These are phyloP conservation scores for Gossypium australe DNA, from an alignment of 345 rosid species.

Conservation along the genomic window DNA sequence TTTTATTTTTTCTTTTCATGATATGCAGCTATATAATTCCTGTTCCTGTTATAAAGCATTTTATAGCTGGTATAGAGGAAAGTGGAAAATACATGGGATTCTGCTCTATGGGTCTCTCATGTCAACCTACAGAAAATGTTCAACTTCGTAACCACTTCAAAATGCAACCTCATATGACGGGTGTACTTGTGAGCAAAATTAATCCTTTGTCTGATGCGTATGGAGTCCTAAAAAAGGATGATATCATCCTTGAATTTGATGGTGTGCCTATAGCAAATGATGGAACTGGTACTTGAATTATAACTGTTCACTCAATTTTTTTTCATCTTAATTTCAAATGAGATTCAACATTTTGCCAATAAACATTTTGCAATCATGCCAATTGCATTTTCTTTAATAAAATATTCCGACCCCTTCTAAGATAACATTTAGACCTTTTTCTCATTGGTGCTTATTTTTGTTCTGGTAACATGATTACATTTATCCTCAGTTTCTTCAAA, in stretches of 20 bases:
- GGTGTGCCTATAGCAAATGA: conserved; percentile 77
- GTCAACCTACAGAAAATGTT: conserved; percentile 79
- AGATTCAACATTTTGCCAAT: neutral
- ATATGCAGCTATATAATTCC: conserved; percentile 79
- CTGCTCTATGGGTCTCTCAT: conserved; percentile 79
- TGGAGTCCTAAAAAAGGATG: conserved; percentile 59
- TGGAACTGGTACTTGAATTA: conserved; percentile 59
- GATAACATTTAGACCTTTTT: neutral
- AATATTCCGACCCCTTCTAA: neutral
- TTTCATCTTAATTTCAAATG: neutral
- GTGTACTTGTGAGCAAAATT: conserved; percentile 76
- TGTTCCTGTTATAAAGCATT: conserved; percentile 75
- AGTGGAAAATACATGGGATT: conserved; percentile 66
- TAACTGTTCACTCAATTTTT: neutral
- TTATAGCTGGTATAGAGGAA: conserved; percentile 68
- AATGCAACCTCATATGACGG: conserved; percentile 65
- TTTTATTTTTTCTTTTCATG: neutral
- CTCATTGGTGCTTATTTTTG: neutral
- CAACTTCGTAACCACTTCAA: conserved; percentile 61
- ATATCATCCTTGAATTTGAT: conserved; percentile 73
- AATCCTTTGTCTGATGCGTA: conserved; percentile 70
- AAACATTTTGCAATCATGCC: neutral
- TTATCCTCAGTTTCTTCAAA: neutral
- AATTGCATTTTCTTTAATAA: neutral
- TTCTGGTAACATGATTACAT: neutral